Evolutionary conservation across 768 basidiomycete genomes (phyloP), one percentile per base, ranked within the genome.

Genomic region (Lactarius sp.): DNA sequence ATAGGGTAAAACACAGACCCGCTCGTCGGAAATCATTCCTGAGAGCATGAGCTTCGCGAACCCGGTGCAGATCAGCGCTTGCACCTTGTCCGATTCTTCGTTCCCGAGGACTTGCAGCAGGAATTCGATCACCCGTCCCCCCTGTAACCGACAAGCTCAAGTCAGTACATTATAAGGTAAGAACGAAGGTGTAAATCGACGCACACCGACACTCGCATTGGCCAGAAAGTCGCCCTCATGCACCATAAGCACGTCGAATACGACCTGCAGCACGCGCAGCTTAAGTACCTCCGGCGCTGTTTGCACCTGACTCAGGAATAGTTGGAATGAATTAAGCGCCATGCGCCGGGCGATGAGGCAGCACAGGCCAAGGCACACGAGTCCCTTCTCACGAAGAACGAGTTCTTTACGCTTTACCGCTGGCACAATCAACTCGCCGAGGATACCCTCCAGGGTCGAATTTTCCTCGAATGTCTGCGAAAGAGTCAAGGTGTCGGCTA

Each of bases 331-430:
- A 55, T 81, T 75, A 52, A 73, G 64, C 3, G 85, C 85, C 82
- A 88, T 85, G 68, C 83, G 82, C 80, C 86, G 83, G 34, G 89
- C 92, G 63, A 97, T 92, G 61, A 94, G 83, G 70, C 88, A 93
- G 71, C 91, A 93, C 14, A 95, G 77, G 1, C 92, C 93, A 1
- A 97, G 78, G 63, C 85, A 84, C 60, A 90, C 77, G 12, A 94
- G 78, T 1, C 92, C 92, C 72, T 88, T 86, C 73, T 93, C 90
- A 46, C 91, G 81, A 69, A 95, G 79, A 0, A 81, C 79, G 6
- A 90, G 79, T 68, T 96, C 93, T 75, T 95, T 95, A 57, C 92
- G 84, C 71, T 88, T 86, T 50, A 98, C 91, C 5, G 92, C 85
- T 2, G 96, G 96, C 37, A 97, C 84, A 70, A 98, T 92, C 18